Conservation (phyloP, 2,329 filamentous ascomycete species). For the Bipolaris oryzae region DNA sequence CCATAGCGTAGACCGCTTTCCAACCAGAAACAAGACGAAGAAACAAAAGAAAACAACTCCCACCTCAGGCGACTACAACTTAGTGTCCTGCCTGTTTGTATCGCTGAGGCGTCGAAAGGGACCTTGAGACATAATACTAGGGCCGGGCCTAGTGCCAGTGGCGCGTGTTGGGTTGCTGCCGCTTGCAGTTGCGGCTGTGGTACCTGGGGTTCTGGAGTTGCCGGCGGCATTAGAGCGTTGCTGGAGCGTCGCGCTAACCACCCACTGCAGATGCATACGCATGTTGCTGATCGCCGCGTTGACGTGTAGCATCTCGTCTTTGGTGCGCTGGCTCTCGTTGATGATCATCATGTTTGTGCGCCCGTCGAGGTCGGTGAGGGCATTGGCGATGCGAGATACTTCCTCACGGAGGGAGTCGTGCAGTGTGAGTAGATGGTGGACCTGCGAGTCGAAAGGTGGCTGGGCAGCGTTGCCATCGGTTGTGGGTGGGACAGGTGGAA, state of each 20-base stretch:
- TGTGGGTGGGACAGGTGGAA: conserved; percentile 36
- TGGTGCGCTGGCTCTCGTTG: conserved; percentile 66
- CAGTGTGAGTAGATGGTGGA: conserved; percentile 65
- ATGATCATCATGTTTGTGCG: conserved; percentile 67
- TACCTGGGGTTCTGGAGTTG: conserved; percentile 33
- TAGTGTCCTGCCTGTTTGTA: conserved; percentile 45
- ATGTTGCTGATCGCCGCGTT: conserved; percentile 65
- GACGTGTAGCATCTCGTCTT: conserved; percentile 67
- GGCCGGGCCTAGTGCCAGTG: conserved; percentile 26
- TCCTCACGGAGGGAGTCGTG: conserved; percentile 67
- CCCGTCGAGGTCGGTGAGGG: conserved; percentile 64
- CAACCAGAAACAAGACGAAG: not conserved
- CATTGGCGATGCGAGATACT: conserved; percentile 60
- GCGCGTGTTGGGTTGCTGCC: conserved; percentile 36
- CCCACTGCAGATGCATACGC: conserved; percentile 67
- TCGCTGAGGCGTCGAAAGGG: conserved; percentile 45
- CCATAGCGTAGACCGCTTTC: conserved; percentile 11
- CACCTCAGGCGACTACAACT: conserved; percentile 30
- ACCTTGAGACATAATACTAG: conserved; percentile 32
- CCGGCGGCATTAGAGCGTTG: conserved; percentile 38
- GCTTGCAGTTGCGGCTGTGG: conserved; percentile 28
- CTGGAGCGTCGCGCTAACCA: conserved; percentile 63
- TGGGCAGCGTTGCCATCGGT: conserved; percentile 33
- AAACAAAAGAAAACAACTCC: not conserved
- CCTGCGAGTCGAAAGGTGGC: conserved; percentile 54